Base-by-base conservation (phyloP, 345 rosid species). In the Gossypioides kirkii region DNA sequence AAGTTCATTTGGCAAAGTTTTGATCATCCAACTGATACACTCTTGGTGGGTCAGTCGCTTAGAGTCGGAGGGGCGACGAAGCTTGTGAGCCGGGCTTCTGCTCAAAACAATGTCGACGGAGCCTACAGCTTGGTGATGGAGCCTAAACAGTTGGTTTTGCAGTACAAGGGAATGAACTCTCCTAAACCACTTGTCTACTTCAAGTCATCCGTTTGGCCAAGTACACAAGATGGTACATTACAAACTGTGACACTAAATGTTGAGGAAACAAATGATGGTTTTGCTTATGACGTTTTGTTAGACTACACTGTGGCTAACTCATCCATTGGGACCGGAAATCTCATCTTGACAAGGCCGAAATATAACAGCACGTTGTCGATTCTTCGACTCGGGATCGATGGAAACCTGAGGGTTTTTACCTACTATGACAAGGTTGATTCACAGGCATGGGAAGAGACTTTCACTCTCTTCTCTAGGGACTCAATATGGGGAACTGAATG, bases 1-100 rank as follows among this genome's bases (percentile, higher is more conserved):
- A 80, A 71, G 2, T 82, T 78, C 10, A 70, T 86, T 25, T 88
- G 90, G 90, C 89, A 88, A 49, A 86, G 87, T 54, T 90, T 90
- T 66, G 84, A 84, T 77, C 76, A 66, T 14, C 88, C 91, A 1
- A 85, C 82, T 0, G 84, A 90, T 68, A 80, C 84, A n/a, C 84
- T 88, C 63, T 77, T 90, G 56, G 80, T 81, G n/a, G 87, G 82
- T 8, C 90, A 82, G 73, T 82, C 86, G 22, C 81, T 80, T n/a
- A n/a, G 56, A 41, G 61, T 49, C 7, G 72, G 76, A 0, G 81
- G 77, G 1, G 64, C 52, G 0, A 71, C 77, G 20, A 84, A 78
- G 73, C 87, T 84, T 14, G 82, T 86, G 17, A 87, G 90, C 70
- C 82, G 86, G 20, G 76, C 75, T 9, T 81, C 88, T 0, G 73